Base-by-base conservation (phyloP, 768 basidiomycete species). In the Leccinum aurantiacum region DNA sequence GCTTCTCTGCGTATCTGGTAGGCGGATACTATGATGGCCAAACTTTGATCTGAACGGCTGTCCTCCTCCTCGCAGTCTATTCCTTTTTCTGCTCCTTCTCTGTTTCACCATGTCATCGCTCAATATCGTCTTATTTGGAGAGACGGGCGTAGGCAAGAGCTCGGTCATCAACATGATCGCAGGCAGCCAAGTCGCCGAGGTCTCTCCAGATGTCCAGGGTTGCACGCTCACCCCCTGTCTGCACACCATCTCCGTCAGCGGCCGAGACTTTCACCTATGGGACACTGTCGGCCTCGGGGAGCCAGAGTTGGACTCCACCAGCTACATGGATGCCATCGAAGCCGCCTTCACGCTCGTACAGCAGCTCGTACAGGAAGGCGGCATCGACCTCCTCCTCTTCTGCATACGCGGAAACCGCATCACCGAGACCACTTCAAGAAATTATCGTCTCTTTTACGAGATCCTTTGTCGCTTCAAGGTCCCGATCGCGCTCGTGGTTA, bases 61-160 rank as follows among this genome's bases (percentile, higher is more conserved):
- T 31, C 37, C 17, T 15, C 25, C 35, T 38, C 38, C 38, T 17
- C 15, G 10, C 27, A 64, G 63, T 19, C 11, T 22, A 22, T 11
- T 22, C 19, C 19, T 46, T 19, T 46, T 27, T 27, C 27, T 44
- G 5, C 44, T 46, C 19, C 14, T n/a, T 9, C 41, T 19, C 3
- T 46, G 5, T 19, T 11, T 11, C 5, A 10, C 37, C 56, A 61
- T 33, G 67, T 15, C 58, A 6, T 62, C 65, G 5, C 52, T 66
- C 37, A 81, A 80, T 53, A 66, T 80, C 46, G 68, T 80, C 50
- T 47, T 81, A 27, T 79, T 80, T 48, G 80, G 79, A 9, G 78
- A 79, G 60, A 74, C 75, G 0, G 77, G 79, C 17, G 59, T 65
- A 0, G 72, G 71, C 35, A 74, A 70, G 62, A 74, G 69, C 57